Evolutionary conservation across 1,284 basidiomycete species (phyloP), one percentile per base, ranked within the genome.

Genomic region (Ceratobasidium sp.): DNA sequence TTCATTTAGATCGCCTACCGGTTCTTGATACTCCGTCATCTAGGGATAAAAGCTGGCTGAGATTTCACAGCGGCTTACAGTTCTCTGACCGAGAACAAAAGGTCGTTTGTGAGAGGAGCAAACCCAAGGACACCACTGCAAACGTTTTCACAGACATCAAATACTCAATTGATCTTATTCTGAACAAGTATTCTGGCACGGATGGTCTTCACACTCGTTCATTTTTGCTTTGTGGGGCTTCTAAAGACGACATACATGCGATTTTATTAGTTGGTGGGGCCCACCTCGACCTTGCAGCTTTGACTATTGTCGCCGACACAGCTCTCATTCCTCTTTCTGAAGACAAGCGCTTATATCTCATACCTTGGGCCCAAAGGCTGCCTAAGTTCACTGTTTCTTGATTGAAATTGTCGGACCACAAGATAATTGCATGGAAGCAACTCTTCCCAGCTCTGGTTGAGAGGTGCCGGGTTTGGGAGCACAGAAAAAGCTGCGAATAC

Each of bases 391-490:
- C 5, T 12, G n/a, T 13, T 22, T 25, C 10, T 15, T 53, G 22
- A 8, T 31, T 25, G 6, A 22, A 34, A 27, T 68, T 12, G n/a
- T 5, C 1, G 8, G 65, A 42, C 15, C 29, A 56, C 17, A 50
- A 67, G 15, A 35, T 31, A 29, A n/a, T 35, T n/a, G 52, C 65
- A 3, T 68, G 65, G 65, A 55, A 55, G 32, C 55, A 56, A 42
- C 40, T 68, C 2, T 32, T 68, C 29, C 65, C 65, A 7, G 65
- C 52, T 0, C 56, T 47, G 45, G 65, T 47, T 22, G 65, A 68
- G 32, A 38, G 65, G 17, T 47, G 65, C 42, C 38, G 65, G 20
- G 56, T 31, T 5, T 68, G 65, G 65, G 35, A 13, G 27, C 65
- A 68, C 17, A 55, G 34, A 25, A 1, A 27, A 6, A 47, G 38